Conservation (phyloP, 345 rosid species). For the Euphorbia peplus region DNA sequence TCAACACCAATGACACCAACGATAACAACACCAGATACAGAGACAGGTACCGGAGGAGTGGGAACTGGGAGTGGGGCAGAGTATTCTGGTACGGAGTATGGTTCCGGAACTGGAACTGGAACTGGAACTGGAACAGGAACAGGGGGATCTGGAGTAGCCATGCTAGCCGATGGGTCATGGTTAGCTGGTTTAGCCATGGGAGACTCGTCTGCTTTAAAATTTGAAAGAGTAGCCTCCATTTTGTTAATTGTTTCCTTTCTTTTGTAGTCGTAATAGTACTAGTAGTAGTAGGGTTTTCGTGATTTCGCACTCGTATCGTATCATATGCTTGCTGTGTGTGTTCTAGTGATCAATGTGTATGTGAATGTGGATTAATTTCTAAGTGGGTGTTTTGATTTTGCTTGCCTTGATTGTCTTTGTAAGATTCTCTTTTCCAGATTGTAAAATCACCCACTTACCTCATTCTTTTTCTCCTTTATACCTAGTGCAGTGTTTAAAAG, state of each 20-base stretch:
- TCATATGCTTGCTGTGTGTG: slow-evolving; percentile 4
- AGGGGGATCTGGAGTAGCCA: slow-evolving; percentile 39
- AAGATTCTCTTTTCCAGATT: slow-evolving; percentile 34
- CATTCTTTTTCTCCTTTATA: no score
- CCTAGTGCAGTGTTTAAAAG: no score
- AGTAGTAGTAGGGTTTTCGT: neutral
- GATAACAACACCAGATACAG: slow-evolving; percentile 31
- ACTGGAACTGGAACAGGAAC: slow-evolving; percentile 18
- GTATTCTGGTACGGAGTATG: no score
- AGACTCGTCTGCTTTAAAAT: slow-evolving; percentile 37
- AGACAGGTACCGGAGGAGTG: slow-evolving; percentile 12
- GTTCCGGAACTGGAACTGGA: slow-evolving; percentile 18
- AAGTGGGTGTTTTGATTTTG: slow-evolving; percentile 22
- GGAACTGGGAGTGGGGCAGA: slow-evolving; percentile 17
- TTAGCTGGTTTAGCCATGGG: slow-evolving; percentile 95
- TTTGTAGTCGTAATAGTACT: slow-evolving; percentile 7
- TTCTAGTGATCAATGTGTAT: slow-evolving; percentile 23
- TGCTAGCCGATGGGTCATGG: slow-evolving; percentile 78
- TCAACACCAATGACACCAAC: slow-evolving; percentile 51
- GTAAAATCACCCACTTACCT: slow-evolving; percentile 25
- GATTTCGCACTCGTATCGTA: no score
- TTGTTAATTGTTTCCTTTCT: neutral
- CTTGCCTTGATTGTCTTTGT: slow-evolving; percentile 9
- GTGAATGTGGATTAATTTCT: no score
- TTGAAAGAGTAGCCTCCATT: slow-evolving; percentile 13